A percentile compares a stretch with the other conserved stretches of the same genome.
Conservation (phyloP, 108 stramenopile genomes). For the Cyclostephanos tholiformis region DNA sequence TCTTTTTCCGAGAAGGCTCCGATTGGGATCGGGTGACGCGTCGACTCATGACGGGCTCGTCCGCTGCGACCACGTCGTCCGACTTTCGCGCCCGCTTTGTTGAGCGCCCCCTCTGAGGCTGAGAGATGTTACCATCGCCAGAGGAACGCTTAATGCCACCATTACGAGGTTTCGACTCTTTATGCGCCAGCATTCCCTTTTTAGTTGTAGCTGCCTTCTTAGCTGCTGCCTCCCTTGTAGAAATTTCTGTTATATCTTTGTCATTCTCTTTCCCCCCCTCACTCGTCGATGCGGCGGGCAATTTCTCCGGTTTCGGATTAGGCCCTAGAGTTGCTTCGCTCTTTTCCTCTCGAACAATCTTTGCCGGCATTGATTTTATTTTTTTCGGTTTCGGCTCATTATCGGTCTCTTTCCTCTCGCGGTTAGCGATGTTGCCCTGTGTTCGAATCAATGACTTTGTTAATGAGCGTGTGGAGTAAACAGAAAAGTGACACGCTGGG, state of each 20-base stretch:
- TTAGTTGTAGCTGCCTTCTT: neutral
- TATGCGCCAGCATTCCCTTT: neutral
- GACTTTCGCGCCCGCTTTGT: slow-evolving; percentile 24
- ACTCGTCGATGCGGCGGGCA: slow-evolving; percentile 10
- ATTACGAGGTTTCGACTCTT: neutral
- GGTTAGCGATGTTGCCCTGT: slow-evolving; percentile 44
- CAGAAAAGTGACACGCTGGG: neutral
- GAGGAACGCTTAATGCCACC: slow-evolving; percentile 28
- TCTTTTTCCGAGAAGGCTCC: neutral
- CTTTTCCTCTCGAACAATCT: neutral
- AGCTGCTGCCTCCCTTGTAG: slow-evolving; percentile 5
- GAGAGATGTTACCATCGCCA: slow-evolving; percentile 17
- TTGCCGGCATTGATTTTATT: slow-evolving; percentile 8
- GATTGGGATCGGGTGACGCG: slow-evolving; percentile 2
- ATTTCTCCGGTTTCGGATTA: slow-evolving; percentile 1
- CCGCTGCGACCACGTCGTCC: neutral
- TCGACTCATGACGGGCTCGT: neutral
- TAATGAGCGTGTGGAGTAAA: slow-evolving; percentile 4
- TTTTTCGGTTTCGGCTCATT: slow-evolving; percentile 1
- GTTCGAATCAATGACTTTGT: neutral
- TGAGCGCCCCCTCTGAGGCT: slow-evolving; percentile 4
- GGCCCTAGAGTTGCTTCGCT: slow-evolving; percentile 1
- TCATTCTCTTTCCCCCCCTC: neutral
- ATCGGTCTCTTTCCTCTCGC: slow-evolving; percentile 9
- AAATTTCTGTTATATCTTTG: slow-evolving; percentile 9